phyloP scores from a whole-genome alignment of 31 red algal genomes.

The Odonthalia washingtoniensis region DNA sequence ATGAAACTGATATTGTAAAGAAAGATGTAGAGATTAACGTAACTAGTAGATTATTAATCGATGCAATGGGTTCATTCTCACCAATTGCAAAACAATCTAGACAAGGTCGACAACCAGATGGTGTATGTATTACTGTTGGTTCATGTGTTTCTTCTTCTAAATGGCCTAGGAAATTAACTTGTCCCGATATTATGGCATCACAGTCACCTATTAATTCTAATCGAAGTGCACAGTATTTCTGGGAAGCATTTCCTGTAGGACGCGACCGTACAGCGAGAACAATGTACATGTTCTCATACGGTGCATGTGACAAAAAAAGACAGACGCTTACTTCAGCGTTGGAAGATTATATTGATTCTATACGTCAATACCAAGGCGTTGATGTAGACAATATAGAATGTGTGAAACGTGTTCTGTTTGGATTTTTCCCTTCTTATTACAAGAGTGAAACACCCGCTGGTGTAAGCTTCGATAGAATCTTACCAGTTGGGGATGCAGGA shows the following conservation, averaged over 20 bases:
- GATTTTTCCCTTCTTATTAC: constrained; percentile 87
- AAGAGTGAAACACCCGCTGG: constrained; percentile 55
- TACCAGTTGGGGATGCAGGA: constrained; percentile 87
- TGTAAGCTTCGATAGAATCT: constrained; percentile 70
- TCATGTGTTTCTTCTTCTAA: too few species aligned
- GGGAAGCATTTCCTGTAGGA: too few species aligned
- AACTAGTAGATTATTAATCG: constrained; percentile 68
- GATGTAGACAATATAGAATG: constrained; percentile 43
- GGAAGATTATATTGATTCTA: constrained; percentile 88
- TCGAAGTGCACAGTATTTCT: too few species aligned
- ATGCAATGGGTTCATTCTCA: constrained; percentile 86
- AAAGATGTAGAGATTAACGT: constrained; percentile 35
- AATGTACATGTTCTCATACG: constrained; percentile 95
- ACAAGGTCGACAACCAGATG: constrained; percentile 69
- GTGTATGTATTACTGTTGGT: constrained; percentile 93
- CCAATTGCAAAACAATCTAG: constrained; percentile 85
- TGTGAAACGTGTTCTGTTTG: constrained; percentile 84
- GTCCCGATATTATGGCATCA: constrained; percentile 72
- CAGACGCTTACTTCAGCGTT: constrained; percentile 71
- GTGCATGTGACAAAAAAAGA: constrained; percentile 55
- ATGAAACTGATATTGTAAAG: neutral
- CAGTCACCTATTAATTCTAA: constrained; percentile 54
- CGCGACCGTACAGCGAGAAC: constrained; percentile 55
- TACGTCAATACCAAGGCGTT: constrained; percentile 85
- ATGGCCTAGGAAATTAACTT: constrained; percentile 52